These are phyloP conservation scores for Circinella minor DNA, from an alignment of 371 early-diverging fungal genomes.

Conservation along the genomic window DNA sequence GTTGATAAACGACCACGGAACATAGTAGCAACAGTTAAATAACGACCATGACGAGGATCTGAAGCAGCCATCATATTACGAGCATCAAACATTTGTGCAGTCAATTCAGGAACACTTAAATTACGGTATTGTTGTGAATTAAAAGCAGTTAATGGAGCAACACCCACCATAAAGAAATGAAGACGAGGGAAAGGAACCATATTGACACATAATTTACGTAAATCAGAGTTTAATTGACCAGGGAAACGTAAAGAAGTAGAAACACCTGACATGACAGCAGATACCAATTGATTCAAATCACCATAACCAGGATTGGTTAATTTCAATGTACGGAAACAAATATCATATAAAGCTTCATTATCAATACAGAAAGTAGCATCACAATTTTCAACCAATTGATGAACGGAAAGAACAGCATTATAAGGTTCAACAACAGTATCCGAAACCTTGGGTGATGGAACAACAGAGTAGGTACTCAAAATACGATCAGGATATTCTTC, in stretches of 20 bases:
- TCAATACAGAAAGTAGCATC: constrained; percentile 99
- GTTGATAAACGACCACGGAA: constrained; percentile 96
- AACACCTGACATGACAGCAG: constrained; percentile 92
- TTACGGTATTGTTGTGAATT: constrained; percentile 89
- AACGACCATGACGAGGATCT: constrained; percentile 76
- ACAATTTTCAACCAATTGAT: constrained; percentile 90
- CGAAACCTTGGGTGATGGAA: constrained; percentile 92
- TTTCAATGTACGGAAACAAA: constrained; percentile 86
- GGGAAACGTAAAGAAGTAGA: constrained; percentile 99
- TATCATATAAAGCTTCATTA: constrained; percentile 95
- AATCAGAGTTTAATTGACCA: constrained; percentile 97
- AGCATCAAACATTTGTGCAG: constrained; percentile 98
- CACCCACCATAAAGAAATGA: constrained; percentile 91
- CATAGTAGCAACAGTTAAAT: constrained; percentile 87
- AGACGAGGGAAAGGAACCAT: constrained; percentile 95
- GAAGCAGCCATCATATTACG: constrained; percentile 98
- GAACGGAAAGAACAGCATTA: constrained; percentile 86
- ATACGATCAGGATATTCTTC: constrained; percentile 95
- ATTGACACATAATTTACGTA: constrained; percentile 96
- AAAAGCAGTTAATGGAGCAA: constrained; percentile 92
- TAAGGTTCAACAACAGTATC: constrained; percentile 95
- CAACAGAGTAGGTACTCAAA: constrained; percentile 92
- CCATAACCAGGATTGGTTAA: constrained; percentile 80
- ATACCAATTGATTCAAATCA: constrained; percentile 85
- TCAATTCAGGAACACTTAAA: constrained; percentile 91